phyloP scores from a whole-genome alignment of 2,329 filamentous ascomycete genomes.

The Pseudogymnoascus sp. region DNA sequence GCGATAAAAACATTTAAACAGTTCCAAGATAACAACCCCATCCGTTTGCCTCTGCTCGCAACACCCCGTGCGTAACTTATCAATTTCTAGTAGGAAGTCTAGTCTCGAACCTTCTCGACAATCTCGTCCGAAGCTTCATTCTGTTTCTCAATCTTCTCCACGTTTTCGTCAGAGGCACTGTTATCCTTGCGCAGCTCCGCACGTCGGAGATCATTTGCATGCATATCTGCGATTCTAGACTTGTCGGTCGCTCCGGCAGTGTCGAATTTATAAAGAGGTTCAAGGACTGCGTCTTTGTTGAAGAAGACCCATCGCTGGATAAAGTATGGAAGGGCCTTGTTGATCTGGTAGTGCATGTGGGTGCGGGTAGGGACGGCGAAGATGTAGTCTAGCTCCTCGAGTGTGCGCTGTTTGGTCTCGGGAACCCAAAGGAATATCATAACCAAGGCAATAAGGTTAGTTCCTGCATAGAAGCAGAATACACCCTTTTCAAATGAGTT shows the following conservation, averaged over 20 bases:
- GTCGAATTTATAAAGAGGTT: conserved; percentile 44
- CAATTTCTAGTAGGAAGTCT: conserved; percentile 11
- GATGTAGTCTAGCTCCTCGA: conserved; percentile 28
- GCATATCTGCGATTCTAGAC: conserved; percentile 6
- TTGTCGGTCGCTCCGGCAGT: conserved; percentile 1
- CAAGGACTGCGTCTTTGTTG: conserved; percentile 35
- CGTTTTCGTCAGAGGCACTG: conserved; percentile 1
- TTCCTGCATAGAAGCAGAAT: conserved; percentile 43
- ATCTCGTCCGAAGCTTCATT: not conserved
- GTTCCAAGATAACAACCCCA: not conserved
- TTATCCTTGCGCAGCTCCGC: conserved; percentile 6
- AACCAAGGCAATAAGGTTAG: conserved; percentile 43
- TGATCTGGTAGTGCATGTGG: conserved; percentile 24
- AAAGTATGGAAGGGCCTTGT: conserved; percentile 21
- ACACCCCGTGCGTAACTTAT: not conserved
- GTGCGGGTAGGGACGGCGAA: conserved; percentile 31
- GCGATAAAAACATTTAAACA: not conserved
- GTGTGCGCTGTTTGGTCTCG: conserved; percentile 27
- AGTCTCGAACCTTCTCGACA: conserved; percentile 6
- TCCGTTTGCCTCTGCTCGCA: not conserved
- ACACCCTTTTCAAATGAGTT: conserved; percentile 29
- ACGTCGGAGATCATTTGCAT: conserved; percentile 5
- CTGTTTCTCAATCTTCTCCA: not conserved
- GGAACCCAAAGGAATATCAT: conserved; percentile 41
- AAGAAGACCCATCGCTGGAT: conserved; percentile 17